Evolutionary conservation across 2,329 filamentous ascomycete genomes (phyloP).

Genomic region (Periconia digitata): DNA sequence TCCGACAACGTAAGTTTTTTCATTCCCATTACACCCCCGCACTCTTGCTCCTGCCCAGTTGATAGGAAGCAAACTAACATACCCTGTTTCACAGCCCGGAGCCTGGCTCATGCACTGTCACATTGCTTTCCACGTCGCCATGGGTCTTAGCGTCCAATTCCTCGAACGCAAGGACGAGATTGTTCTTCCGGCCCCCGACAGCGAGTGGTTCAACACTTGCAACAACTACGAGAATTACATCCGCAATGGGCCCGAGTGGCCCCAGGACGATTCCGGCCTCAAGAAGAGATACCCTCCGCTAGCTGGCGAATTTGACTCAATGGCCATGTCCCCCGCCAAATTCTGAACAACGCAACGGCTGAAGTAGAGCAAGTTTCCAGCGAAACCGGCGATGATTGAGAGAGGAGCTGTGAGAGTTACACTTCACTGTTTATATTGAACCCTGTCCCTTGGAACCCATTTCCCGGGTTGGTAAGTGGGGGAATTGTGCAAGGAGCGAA

Average conservation of each 20-base stretch:
- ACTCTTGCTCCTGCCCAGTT: neutral
- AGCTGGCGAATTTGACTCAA: neutral
- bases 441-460: neutral
- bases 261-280: slow-evolving; percentile 45
- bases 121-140: slow-evolving; percentile 33
- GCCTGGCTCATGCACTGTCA: slow-evolving; percentile 36
- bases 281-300: slow-evolving; percentile 25
- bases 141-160: slow-evolving; percentile 30
- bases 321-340: neutral
- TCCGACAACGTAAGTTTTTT: slow-evolving; percentile 43
- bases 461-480: neutral
- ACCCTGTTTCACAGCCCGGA: slow-evolving; percentile 28
- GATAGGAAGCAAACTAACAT: neutral
- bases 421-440: neutral
- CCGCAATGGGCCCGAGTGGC: slow-evolving; percentile 27
- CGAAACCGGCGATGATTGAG: too few relatives aligned
- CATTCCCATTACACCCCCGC: neutral
- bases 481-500: neutral
- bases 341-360: neutral
- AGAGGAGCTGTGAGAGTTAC: too few relatives aligned
- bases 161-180: slow-evolving; percentile 19
- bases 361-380: neutral
- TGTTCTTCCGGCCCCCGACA: slow-evolving; percentile 18
- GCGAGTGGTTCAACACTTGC: slow-evolving; percentile 31
- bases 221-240: slow-evolving; percentile 36